These are phyloP conservation scores for Neurospora sp. DNA, from an alignment of 495 filamentous ascomycete genomes.

Conservation along the genomic window DNA sequence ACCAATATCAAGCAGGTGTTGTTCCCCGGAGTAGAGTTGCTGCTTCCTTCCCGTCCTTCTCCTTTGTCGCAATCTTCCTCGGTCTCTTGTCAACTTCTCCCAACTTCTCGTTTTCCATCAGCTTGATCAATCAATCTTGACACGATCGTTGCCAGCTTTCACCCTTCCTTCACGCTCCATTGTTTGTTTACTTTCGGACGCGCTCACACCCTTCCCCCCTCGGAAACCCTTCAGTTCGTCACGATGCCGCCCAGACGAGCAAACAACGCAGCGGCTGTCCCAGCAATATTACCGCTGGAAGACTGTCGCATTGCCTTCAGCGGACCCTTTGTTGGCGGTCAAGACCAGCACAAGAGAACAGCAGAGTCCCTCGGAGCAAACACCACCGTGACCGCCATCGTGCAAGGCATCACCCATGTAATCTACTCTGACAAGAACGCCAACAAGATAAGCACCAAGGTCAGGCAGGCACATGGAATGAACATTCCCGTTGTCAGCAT, in stretches of 20 bases:
- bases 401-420: conserved; percentile 47
- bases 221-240: not conserved
- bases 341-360: conserved; percentile 32
- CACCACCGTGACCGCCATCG: conserved; percentile 33
- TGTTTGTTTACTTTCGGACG: not conserved
- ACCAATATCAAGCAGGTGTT: not conserved
- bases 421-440: conserved; percentile 45
- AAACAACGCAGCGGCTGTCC: conserved; percentile 14
- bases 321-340: conserved; percentile 45
- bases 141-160: not conserved
- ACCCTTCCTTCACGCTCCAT: not conserved
- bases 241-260: conserved; percentile 18
- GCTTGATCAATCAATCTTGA: not conserved
- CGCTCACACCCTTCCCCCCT: not conserved
- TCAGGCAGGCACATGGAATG: conserved; percentile 37
- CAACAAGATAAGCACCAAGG: conserved; percentile 37
- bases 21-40: not conserved
- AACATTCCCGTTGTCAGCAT: conserved; percentile 48
- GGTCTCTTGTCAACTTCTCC: not conserved
- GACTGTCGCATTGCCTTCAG: conserved; percentile 46
- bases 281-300: conserved; percentile 25
- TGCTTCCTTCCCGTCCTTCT: not conserved
- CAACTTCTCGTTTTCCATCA: not conserved
- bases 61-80: not conserved
- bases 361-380: conserved; percentile 41